phyloP scores from a whole-genome alignment of 2,329 filamentous ascomycete genomes.

The Alternaria conjuncta region DNA sequence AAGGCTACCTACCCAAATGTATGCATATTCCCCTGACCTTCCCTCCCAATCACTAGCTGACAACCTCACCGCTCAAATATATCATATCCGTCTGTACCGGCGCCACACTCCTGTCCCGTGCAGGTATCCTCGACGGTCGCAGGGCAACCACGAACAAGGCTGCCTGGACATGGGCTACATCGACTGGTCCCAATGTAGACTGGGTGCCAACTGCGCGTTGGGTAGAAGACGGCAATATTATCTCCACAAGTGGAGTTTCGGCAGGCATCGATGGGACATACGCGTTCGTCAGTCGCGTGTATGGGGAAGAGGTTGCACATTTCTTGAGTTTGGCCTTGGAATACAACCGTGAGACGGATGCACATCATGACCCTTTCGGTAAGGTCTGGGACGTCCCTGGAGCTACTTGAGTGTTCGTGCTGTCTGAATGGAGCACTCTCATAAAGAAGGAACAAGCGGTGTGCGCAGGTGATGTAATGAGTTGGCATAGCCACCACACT shows the following conservation, averaged over 20 bases:
- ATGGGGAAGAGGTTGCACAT: conserved; percentile 60
- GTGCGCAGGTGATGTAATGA: too few species aligned
- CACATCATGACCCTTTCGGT: conserved; percentile 63
- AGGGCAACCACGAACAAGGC: conserved; percentile 72
- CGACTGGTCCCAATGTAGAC: conserved; percentile 56
- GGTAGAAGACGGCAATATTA: conserved; percentile 70
- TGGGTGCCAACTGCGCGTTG: conserved; percentile 66
- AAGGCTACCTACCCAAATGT: conserved; percentile 56
- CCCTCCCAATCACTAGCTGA: background rate
- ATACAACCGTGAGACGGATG: conserved; percentile 61
- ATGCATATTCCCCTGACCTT: background rate
- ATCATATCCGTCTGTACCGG: conserved; percentile 73
- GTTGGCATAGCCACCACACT: too few species aligned
- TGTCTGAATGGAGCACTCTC: too few species aligned
- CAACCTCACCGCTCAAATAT: conserved; percentile 47
- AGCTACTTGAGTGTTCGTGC: background rate
- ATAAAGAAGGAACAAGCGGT: too few species aligned
- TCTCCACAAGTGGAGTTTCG: conserved; percentile 67
- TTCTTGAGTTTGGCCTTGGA: conserved; percentile 59
- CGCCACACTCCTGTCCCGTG: conserved; percentile 61
- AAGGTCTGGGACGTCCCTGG: conserved; percentile 33
- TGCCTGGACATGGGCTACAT: conserved; percentile 56
- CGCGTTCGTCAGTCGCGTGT: conserved; percentile 61
- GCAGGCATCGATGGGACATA: conserved; percentile 68
- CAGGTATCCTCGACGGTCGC: conserved; percentile 66